Conservation (phyloP, 257 asterid genomes). For the Jaltomata sinuosa region DNA sequence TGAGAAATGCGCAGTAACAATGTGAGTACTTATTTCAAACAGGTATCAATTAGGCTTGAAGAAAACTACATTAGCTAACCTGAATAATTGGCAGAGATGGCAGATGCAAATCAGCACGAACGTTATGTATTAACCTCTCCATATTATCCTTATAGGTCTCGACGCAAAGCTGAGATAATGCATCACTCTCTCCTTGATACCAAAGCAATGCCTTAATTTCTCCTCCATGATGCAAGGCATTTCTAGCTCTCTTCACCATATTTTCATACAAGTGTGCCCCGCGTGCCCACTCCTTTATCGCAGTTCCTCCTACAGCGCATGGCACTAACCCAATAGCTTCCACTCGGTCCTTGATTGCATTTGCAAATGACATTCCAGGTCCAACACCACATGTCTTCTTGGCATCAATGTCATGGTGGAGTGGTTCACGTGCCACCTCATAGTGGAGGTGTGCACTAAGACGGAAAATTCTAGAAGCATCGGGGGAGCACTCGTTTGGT, state of each 20-base stretch:
- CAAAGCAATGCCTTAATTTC: constrained; percentile 69
- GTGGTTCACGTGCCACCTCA: constrained; percentile 75
- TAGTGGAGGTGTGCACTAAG: constrained; percentile 46
- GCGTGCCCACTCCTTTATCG: constrained; percentile 78
- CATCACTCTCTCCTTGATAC: constrained; percentile 95
- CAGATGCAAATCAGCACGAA: constrained; percentile 51
- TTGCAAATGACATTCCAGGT: constrained; percentile 85
- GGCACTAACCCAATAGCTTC: constrained; percentile 66
- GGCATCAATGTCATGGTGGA: constrained; percentile 76
- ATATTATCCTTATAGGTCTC: constrained; percentile 45
- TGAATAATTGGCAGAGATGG: constrained; percentile 63
- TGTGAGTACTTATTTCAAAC: background rate
- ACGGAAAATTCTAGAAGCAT: constrained; percentile 46
- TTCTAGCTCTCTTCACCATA: constrained; percentile 59
- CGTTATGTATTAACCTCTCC: constrained; percentile 44
- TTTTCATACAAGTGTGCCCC: constrained; percentile 50
- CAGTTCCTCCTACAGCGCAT: constrained; percentile 92
- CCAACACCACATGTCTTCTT: constrained; percentile 81
- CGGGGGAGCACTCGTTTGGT: constrained; percentile 52
- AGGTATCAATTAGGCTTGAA: background rate
- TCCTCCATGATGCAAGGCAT: constrained; percentile 28
- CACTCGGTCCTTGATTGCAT: constrained; percentile 45
- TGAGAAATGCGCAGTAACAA: background rate
- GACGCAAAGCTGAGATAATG: constrained; percentile 44
- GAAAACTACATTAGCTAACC: constrained; percentile 21